Evolutionary conservation across 208 protist genomes (phyloP).

Genomic region (Wallacemonas collosoma): DNA sequence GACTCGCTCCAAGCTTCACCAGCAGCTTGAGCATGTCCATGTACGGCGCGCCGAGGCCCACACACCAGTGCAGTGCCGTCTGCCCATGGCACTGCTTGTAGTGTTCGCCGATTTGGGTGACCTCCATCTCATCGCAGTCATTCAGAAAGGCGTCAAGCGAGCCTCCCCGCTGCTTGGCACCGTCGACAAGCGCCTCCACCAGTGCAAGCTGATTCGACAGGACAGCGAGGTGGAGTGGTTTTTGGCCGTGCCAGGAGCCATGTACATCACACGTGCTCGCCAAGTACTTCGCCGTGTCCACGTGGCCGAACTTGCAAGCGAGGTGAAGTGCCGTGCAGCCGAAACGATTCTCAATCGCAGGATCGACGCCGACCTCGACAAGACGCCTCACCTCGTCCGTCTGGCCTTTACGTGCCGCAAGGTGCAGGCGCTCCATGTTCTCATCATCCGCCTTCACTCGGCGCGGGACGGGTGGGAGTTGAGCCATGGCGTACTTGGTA

Average conservation of each 20-base stretch:
- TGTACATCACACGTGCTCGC: slow-evolving; percentile 57
- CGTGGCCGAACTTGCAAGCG: slow-evolving; percentile 80
- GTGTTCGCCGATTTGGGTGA: slow-evolving; percentile 56
- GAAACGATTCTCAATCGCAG: slow-evolving; percentile 81
- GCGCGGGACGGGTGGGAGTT: slow-evolving; percentile 22
- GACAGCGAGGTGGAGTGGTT: slow-evolving; percentile 82
- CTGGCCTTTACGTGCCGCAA: slow-evolving; percentile 75
- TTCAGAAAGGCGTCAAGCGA: slow-evolving; percentile 69
- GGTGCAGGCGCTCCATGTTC: slow-evolving; percentile 90
- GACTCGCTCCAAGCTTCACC: slow-evolving; percentile 61
- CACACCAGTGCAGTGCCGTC: slow-evolving; percentile 83
- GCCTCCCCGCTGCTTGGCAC: slow-evolving; percentile 53
- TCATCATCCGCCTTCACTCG: slow-evolving; percentile 84
- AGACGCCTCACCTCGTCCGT: slow-evolving; percentile 79
- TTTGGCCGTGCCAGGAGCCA: slow-evolving; percentile 78
- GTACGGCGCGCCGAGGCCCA: slow-evolving; percentile 67
- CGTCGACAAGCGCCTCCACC: slow-evolving; percentile 61
- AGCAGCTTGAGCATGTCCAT: slow-evolving; percentile 77
- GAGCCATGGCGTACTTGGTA: not conserved
- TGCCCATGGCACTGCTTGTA: slow-evolving; percentile 61
- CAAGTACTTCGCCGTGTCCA: slow-evolving; percentile 72
- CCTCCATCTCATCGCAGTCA: slow-evolving; percentile 76
- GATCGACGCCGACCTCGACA: slow-evolving; percentile 67
- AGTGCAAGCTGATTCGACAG: slow-evolving; percentile 67
- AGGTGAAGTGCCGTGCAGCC: slow-evolving; percentile 88